Conservation (phyloP, 179 eudicot species). For the Carnegiea gigantea region DNA sequence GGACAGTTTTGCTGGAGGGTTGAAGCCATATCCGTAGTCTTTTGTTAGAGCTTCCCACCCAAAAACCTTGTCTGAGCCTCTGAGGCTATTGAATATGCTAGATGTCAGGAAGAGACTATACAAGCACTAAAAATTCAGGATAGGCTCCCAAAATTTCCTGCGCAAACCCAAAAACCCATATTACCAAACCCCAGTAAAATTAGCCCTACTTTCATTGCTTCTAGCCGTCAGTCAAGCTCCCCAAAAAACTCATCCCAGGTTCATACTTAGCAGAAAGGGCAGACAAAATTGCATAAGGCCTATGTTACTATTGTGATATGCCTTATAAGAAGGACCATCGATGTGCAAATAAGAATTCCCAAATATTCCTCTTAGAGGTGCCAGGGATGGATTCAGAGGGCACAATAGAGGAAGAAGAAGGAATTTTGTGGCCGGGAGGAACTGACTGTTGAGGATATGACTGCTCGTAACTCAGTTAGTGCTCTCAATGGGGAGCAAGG, state of each 20-base stretch:
- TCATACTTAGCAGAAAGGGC: not conserved
- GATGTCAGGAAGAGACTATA: not conserved
- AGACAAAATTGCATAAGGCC: not conserved
- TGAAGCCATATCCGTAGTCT: not conserved
- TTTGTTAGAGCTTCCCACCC: not conserved
- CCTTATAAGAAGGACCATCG: not conserved
- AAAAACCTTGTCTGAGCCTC: not conserved
- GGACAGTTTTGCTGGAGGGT: not conserved
- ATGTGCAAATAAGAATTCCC: not conserved
- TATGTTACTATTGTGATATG: not conserved
- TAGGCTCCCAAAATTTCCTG: not conserved
- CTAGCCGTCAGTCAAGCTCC: not conserved
- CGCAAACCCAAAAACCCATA: not conserved
- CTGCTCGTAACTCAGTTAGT: not conserved
- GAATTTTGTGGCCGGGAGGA: not conserved
- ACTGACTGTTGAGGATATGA: not conserved
- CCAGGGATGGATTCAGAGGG: not conserved
- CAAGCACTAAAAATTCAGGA: not conserved
- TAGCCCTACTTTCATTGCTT: not conserved
- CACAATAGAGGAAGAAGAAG: not conserved
- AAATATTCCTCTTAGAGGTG: not conserved
- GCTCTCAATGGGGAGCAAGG: not conserved
- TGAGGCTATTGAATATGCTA: not conserved
- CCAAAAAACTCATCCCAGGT: not conserved
- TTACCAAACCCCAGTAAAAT: too few species aligned